Evolutionary conservation across 2,329 filamentous ascomycete species (phyloP).

Genomic region (Kalaharituber pfeilii): DNA sequence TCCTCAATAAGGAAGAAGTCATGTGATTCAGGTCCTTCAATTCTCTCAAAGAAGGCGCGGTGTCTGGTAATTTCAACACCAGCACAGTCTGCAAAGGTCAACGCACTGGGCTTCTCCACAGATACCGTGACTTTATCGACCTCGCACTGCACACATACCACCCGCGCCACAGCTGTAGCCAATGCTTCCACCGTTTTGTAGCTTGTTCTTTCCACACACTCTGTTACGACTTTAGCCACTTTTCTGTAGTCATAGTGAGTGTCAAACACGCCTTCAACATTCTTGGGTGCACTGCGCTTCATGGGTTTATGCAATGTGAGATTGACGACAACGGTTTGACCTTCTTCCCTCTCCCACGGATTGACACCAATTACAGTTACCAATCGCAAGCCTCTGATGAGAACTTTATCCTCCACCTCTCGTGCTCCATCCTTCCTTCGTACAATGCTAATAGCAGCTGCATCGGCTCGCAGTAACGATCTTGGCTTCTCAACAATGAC

Average conservation of each 20-base stretch:
- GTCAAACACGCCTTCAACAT: slow-evolving; percentile 18
- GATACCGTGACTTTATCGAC: slow-evolving; percentile 32
- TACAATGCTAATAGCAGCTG: slow-evolving; percentile 19
- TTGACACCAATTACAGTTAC: slow-evolving; percentile 35
- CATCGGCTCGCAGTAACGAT: slow-evolving; percentile 20
- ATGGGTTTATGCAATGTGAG: slow-evolving; percentile 19
- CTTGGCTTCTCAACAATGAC: slow-evolving; percentile 21
- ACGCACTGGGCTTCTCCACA: slow-evolving; percentile 33
- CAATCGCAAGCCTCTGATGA: slow-evolving; percentile 19
- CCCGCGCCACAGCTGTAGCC: slow-evolving; percentile 33
- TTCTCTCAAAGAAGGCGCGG: slow-evolving; percentile 29
- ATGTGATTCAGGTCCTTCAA: not conserved
- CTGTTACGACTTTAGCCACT: slow-evolving; percentile 17
- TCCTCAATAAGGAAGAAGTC: no score
- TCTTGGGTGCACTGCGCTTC: not conserved
- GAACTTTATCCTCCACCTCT: slow-evolving; percentile 18
- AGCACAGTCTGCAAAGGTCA: slow-evolving; percentile 33
- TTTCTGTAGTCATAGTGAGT: slow-evolving; percentile 17
- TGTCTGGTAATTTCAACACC: slow-evolving; percentile 35
- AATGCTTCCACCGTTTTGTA: slow-evolving; percentile 37
- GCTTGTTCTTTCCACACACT: slow-evolving; percentile 30
- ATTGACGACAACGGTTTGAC: slow-evolving; percentile 32
- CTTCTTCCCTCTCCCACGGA: slow-evolving; percentile 35
- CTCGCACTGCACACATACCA: slow-evolving; percentile 31
- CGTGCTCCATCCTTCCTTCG: slow-evolving; percentile 12